Evolutionary conservation across 495 filamentous ascomycete genomes (phyloP), one percentile per base, ranked within the genome.

Genomic region (Penicillium malachiteum): DNA sequence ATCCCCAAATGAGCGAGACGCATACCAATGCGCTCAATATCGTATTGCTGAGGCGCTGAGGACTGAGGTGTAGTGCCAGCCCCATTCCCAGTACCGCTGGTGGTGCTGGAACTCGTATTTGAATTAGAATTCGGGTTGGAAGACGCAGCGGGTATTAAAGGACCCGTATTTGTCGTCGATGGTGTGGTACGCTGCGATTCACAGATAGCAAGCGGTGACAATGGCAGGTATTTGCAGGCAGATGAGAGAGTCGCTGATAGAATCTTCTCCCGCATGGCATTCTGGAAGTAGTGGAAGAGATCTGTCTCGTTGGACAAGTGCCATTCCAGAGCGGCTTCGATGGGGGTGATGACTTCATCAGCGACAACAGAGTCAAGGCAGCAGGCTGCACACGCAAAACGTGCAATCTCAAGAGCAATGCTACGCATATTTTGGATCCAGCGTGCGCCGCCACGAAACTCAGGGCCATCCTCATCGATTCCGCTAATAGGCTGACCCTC

Each of bases 1-100:
- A 91, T 78, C 8, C 85, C 83, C 40, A 96, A 81, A 60, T 95
- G 92, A 10, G 90, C 85, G 38, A 94, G 74, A 31, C 88, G 84
- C 53, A 81, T 84, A 2, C 87, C 83, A 62, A 93, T 82, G 49
- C 90, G 84, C 43, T 83, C 80, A 14, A 89, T 69, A 49, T 83
- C 81, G 26, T 72, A 77, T 40, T 75, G 65, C 16, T 71, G 72
- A 3, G 65, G 66, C 33, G 64, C 59, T 34, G 52, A 39, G 14
- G 47, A 12, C 33, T 55, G 66, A 38, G 31, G 40, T 0, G 52
- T 52, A 3, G 50, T 5, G 30, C 18, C 34, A 0, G 65, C 53
- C 1, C 64, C 52, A 26, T 59, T 59, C 17, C 67, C 21, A 26
- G 21, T 26, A 26, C 34, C 0, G 48, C 11, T 4, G 41, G 11